phyloP scores from a whole-genome alignment of 805 yeast species.

The Metschnikowia colocasiae region DNA sequence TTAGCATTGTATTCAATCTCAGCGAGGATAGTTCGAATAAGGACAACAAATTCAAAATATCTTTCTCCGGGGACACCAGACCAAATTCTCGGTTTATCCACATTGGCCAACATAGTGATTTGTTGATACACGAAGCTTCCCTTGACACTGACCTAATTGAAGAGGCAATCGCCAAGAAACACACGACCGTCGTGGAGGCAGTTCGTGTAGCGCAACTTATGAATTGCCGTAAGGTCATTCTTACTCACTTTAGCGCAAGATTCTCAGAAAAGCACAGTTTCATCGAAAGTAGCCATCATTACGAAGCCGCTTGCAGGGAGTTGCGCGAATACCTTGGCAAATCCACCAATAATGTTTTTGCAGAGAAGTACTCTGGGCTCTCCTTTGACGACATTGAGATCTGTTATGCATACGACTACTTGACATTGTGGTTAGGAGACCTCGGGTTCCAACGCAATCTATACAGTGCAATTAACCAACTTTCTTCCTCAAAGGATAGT shows the following conservation, averaged over 20 bases:
- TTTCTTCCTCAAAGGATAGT: conserved; percentile 16
- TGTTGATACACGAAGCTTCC: conserved; percentile 91
- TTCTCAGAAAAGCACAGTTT: conserved; percentile 45
- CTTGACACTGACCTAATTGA: conserved; percentile 71
- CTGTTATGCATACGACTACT: conserved; percentile 40
- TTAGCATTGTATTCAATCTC: conserved; percentile 53
- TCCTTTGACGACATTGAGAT: conserved; percentile 32
- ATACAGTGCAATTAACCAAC: conserved; percentile 24
- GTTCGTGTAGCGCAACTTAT: conserved; percentile 62
- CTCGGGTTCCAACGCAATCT: conserved; percentile 26
- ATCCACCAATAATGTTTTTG: conserved; percentile 24
- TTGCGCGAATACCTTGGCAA: conserved; percentile 29
- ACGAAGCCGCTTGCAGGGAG: conserved; percentile 20
- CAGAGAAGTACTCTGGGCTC: conserved; percentile 1
- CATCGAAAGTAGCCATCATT: conserved; percentile 22
- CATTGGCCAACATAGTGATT: conserved; percentile 63
- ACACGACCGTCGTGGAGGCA: conserved; percentile 88
- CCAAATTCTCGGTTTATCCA: conserved; percentile 66
- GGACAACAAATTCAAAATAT: conserved; percentile 53
- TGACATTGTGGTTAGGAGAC: conserved; percentile 29
- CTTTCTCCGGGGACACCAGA: conserved; percentile 94
- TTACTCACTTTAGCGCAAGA: conserved; percentile 93
- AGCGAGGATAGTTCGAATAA: conserved; percentile 20
- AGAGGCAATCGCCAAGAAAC: conserved; percentile 80
- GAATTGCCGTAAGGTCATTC: conserved; percentile 65